Percentiles rank a stretch among this genome's conserved stretches.
Conservation (phyloP, 2,329 filamentous ascomycete species). For the Colletotrichum cereale region DNA sequence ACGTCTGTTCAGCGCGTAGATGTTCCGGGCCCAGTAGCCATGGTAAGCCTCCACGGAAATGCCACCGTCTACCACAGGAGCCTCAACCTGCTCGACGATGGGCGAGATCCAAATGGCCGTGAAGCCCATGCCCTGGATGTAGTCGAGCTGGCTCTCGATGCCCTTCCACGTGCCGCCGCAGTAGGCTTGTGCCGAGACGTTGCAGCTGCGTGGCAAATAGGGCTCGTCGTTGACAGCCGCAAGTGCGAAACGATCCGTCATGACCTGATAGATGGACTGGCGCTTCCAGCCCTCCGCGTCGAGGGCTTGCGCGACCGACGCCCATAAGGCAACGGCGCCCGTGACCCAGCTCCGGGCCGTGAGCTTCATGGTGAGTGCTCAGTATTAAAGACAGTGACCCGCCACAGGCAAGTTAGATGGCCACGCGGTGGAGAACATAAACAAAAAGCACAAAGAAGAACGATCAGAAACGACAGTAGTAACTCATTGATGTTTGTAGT, state of each 20-base stretch:
- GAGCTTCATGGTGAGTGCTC: neutral
- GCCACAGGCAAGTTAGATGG: neutral
- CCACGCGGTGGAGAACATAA: neutral
- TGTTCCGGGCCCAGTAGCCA: neutral
- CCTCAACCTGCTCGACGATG: neutral
- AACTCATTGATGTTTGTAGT: neutral
- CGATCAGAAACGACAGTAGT: neutral
- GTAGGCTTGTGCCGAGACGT: neutral
- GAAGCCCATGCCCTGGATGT: neutral
- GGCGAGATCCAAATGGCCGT: neutral
- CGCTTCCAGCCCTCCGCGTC: neutral
- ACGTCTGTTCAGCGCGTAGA: neutral
- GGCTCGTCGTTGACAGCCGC: neutral
- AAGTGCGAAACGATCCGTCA: neutral
- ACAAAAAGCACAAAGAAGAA: neutral
- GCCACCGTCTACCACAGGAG: neutral
- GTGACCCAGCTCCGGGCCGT: neutral
- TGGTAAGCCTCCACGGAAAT: neutral
- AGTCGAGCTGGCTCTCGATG: neutral
- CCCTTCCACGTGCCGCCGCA: neutral
- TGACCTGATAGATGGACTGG: neutral
- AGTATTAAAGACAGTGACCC: neutral
- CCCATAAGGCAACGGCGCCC: neutral
- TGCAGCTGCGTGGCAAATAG: neutral
- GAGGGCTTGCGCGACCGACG: neutral